Percentiles rank a stretch among this genome's conserved stretches.
These are phyloP conservation scores for Laetiporus sulphureus DNA, from an alignment of 1,284 basidiomycete species.

Conservation along the genomic window DNA sequence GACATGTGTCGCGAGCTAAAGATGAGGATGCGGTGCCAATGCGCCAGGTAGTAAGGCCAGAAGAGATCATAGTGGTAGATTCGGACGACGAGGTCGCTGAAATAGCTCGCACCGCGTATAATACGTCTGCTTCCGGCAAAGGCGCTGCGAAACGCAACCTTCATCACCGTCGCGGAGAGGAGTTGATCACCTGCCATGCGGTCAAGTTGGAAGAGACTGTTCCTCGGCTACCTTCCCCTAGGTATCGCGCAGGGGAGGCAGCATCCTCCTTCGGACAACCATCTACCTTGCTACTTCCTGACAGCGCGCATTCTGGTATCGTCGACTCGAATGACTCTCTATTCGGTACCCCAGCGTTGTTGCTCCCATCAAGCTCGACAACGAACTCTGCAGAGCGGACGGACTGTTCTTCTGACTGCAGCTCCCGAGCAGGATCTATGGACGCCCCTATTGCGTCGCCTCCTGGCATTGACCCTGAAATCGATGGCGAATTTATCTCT, in stretches of 20 bases:
- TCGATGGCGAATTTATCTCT: neutral
- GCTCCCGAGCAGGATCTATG: neutral
- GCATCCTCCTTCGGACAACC: neutral
- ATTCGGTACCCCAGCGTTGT: conserved; percentile 8
- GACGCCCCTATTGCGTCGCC: neutral
- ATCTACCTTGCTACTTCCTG: neutral
- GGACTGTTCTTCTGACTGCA: neutral
- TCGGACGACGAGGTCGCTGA: conserved; percentile 39
- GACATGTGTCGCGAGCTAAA: conserved; percentile 13
- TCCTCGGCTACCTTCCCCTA: neutral
- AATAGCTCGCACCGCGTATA: neutral
- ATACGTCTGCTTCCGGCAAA: conserved; percentile 19
- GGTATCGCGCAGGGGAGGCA: neutral
- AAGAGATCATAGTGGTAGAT: conserved; percentile 52
- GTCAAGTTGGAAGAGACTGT: neutral
- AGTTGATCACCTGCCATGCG: neutral
- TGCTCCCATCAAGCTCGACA: conserved; percentile 2
- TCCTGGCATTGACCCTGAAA: neutral
- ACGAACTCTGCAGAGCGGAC: neutral
- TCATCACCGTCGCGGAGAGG: neutral
- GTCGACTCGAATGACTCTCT: neutral
- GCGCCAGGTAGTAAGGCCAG: conserved; percentile 12
- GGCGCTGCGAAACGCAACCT: neutral
- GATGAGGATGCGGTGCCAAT: conserved; percentile 4
- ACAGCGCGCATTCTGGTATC: neutral